Evolutionary conservation across 2,329 filamentous ascomycete species (phyloP).

Genomic region (Elsinoe fawcettii): DNA sequence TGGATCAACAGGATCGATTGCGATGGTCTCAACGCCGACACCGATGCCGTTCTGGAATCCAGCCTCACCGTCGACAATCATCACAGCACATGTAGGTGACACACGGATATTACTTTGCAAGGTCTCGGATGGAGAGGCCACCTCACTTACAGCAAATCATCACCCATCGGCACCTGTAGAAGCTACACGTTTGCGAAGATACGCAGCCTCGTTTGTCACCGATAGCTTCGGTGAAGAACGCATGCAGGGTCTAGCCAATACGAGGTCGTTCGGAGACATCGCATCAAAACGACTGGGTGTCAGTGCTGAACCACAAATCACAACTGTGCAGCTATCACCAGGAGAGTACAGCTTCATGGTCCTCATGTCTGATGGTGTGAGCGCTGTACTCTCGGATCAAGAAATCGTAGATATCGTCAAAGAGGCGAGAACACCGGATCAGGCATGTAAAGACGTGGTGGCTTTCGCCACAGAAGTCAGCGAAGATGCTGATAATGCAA

Average conservation of each 20-base stretch:
- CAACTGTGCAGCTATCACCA: constrained; percentile 66
- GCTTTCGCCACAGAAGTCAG: constrained; percentile 83
- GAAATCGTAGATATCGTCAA: constrained; percentile 96
- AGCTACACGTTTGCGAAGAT: constrained; percentile 73
- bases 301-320: constrained; percentile 85
- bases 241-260: constrained; percentile 88
- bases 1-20: constrained; percentile 84
- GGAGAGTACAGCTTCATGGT: constrained; percentile 87
- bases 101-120: constrained; percentile 85
- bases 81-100: constrained; percentile 88
- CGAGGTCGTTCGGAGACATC: constrained; percentile 89
- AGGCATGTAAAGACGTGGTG: constrained; percentile 71
- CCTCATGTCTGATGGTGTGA: constrained; percentile 81
- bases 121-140: constrained; percentile 69
- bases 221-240: constrained; percentile 97
- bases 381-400: constrained; percentile 77
- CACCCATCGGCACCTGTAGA: constrained; percentile 84
- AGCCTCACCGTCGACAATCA: constrained; percentile 68
- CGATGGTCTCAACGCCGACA: constrained; percentile 84
- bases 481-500: constrained; percentile 57
- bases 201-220: constrained; percentile 78
- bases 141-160: constrained; percentile 82
- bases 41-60: constrained; percentile 95
- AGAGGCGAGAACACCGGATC: constrained; percentile 82
- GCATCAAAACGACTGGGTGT: constrained; percentile 86